Evolutionary conservation across 768 basidiomycete genomes (phyloP).

Genomic region (Suillus americanus): DNA sequence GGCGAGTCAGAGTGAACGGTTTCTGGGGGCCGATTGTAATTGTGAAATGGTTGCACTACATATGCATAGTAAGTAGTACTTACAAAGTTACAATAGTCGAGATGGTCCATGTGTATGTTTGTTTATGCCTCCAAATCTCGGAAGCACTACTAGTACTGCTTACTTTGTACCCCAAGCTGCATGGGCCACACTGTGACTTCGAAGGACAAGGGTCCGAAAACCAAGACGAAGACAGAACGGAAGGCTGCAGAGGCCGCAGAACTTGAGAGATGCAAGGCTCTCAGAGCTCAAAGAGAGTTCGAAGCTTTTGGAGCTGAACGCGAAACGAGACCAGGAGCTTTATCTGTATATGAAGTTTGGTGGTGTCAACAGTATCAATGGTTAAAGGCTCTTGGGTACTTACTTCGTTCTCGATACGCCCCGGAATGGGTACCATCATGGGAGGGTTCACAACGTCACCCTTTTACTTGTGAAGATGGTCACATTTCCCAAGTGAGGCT

Average conservation of each 20-base stretch:
- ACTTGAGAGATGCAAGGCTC: not conserved
- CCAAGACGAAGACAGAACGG: not conserved
- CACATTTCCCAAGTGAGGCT: not conserved
- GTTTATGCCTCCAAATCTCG: conserved; percentile 2
- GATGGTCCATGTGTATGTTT: conserved; percentile 9
- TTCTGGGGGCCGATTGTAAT: not conserved
- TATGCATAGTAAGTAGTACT: too few species aligned
- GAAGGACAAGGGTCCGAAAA: not conserved
- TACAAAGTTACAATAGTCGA: too few species aligned
- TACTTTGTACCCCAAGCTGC: not conserved
- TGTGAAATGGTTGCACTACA: too few species aligned
- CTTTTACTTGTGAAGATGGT: conserved; percentile 7
- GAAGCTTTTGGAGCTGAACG: not conserved
- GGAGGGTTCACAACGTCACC: conserved; percentile 7
- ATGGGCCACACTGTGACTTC: not conserved
- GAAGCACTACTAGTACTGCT: too few species aligned
- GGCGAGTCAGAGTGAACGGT: not conserved
- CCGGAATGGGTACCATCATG: conserved; percentile 38
- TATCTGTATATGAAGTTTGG: conserved; percentile 8
- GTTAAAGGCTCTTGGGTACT: conserved; percentile 30
- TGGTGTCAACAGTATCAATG: conserved; percentile 27
- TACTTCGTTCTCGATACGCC: conserved; percentile 30
- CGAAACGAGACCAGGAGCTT: not conserved
- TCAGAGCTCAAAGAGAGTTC: not conserved
- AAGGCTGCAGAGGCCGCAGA: not conserved